phyloP scores from a whole-genome alignment of 148 eudicot genomes.

The Chenopodium suecicum region DNA sequence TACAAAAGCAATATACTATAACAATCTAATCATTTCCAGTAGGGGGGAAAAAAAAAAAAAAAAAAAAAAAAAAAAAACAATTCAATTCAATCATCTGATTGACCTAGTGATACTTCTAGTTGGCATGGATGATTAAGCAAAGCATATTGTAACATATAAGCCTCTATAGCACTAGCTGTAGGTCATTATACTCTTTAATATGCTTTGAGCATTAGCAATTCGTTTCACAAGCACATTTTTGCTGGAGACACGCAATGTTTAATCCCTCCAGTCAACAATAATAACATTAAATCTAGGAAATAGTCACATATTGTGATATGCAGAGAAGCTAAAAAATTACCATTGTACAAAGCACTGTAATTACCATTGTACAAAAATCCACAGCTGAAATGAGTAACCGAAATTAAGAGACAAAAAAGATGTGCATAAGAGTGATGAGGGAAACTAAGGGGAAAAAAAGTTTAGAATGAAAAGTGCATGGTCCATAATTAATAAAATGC shows the following conservation, averaged over 20 bases:
- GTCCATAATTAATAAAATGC: constrained; percentile 5
- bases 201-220: background rate
- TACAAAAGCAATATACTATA: background rate
- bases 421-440: background rate
- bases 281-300: background rate
- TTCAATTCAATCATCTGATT: background rate
- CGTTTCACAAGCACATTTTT: background rate
- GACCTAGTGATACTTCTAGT: background rate
- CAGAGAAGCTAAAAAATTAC: background rate
- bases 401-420: background rate
- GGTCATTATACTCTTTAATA: background rate
- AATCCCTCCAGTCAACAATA: background rate
- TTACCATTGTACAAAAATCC: too few species aligned
- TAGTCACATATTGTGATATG: background rate
- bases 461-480: background rate
- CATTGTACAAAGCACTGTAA: background rate
- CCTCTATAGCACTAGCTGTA: background rate
- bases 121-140: background rate
- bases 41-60: too few species aligned
- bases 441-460: background rate
- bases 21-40: background rate
- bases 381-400: background rate
- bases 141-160: background rate
- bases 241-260: background rate
- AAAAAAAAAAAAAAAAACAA: too few species aligned